Base-by-base conservation (phyloP, 2,329 filamentous ascomycete species). In the Xylaria sp. region DNA sequence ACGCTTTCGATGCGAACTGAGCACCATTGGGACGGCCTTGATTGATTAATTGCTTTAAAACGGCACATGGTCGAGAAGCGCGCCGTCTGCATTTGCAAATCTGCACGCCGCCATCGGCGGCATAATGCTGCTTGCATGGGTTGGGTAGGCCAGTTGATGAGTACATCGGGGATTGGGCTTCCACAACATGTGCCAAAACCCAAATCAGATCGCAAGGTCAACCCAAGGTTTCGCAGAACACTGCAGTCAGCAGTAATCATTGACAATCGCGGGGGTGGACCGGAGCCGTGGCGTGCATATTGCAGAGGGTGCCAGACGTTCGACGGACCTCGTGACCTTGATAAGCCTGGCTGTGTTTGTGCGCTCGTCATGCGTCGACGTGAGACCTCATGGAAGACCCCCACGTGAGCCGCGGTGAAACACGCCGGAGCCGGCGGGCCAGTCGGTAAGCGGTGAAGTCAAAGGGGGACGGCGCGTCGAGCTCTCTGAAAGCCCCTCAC, bases 391-490 rank as follows among this genome's bases (percentile, higher is more conserved):
- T 66, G 56, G 48, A 34, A 31, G 67, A 64, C 73, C 75, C 73
- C 76, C 76, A 76, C 76, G 75, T 77, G 76, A 71, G 66, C 63
- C 69, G 57, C 64, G 66, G 73, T 74, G 73, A 73, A 70, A 74
- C 73, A 73, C 52, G 48, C 71, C 75, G 75, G 74, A 75, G 60
- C 69, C 72, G 73, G 73, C 69, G 71, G 65, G 60, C 52, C 60
- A 58, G 66, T 71, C 73, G 73, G 72, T 66, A 69, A 69, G 73
- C 73, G 74, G 74, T 74, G 73, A 73, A 64, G 61, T 41, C 44
- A 34, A 25, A 44, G 41, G 50, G 50, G 51, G 25, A 57, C 56
- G 66, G 66, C 50, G 34, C n/a, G 54, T 12, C 56, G n/a, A 60
- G 23, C 37, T 31, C 31, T 20, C 52, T 50, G 37, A 48, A 41